Conservation (phyloP, 2,329 filamentous ascomycete genomes). For the Pseudohalonectria lignicola region DNA sequence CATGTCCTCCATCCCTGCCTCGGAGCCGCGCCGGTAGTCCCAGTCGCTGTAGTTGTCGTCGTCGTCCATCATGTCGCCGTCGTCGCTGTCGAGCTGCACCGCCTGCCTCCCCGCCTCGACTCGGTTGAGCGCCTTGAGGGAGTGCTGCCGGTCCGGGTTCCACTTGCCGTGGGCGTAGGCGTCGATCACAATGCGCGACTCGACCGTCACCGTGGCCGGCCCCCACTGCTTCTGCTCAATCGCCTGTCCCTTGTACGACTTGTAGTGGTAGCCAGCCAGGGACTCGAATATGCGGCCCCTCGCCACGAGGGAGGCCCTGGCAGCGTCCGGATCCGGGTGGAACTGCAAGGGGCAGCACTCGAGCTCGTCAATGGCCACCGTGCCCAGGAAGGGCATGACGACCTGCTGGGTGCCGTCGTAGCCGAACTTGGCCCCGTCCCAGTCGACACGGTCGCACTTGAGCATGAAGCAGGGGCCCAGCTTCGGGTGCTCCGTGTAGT, state of each 20-base stretch:
- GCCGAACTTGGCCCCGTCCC: slow-evolving; percentile 31
- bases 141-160: slow-evolving; percentile 7
- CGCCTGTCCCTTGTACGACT: slow-evolving; percentile 21
- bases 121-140: slow-evolving; percentile 3
- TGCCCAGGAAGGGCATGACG: slow-evolving; percentile 26
- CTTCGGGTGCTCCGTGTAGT: slow-evolving; percentile 16
- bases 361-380: slow-evolving; percentile 23
- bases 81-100: slow-evolving; percentile 6
- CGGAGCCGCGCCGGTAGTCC: slow-evolving; percentile 7
- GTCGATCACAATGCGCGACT: slow-evolving; percentile 19
- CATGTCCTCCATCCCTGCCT: too few relatives aligned
- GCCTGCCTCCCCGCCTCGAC: slow-evolving; percentile 2
- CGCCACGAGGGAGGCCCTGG: too few relatives aligned
- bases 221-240: slow-evolving; percentile 10
- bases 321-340: slow-evolving; percentile 24
- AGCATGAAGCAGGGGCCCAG: slow-evolving; percentile 23
- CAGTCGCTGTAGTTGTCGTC: slow-evolving; percentile 8
- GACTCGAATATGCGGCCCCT: slow-evolving; percentile 29
- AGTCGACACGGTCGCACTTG: slow-evolving; percentile 26
- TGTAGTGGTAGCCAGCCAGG: slow-evolving; percentile 30
- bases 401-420: slow-evolving; percentile 17
- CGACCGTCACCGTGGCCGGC: slow-evolving; percentile 8
- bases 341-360: slow-evolving; percentile 18
- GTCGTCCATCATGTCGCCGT: slow-evolving; percentile 5
- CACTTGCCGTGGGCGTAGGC: slow-evolving; percentile 14